Conservation (phyloP, 805 yeast genomes). For the Maudiozyma barnettii region DNA sequence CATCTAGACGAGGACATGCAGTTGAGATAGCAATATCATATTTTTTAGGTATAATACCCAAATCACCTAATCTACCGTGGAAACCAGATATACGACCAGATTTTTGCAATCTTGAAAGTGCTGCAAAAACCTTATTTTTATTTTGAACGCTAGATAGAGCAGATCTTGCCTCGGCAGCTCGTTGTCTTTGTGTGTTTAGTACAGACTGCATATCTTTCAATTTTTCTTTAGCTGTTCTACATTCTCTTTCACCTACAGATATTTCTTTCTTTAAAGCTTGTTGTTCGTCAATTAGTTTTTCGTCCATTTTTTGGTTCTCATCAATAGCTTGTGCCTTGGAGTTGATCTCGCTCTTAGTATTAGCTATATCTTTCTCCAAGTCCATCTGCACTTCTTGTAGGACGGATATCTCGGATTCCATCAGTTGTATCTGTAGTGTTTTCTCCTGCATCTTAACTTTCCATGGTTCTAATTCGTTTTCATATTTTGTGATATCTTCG, state of each 20-base stretch:
- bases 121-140: conserved; percentile 62
- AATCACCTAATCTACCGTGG: conserved; percentile 82
- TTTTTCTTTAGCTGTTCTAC: conserved; percentile 38
- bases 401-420: conserved; percentile 55
- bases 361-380: conserved; percentile 36
- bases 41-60: conserved; percentile 81
- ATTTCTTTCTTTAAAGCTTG: conserved; percentile 46
- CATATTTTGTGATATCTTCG: conserved; percentile 51
- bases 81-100: conserved; percentile 82
- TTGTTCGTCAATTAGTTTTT: conserved; percentile 40
- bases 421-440: conserved; percentile 55
- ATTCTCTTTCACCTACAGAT: conserved; percentile 47
- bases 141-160: conserved; percentile 51
- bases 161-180: conserved; percentile 55
- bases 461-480: conserved; percentile 75
- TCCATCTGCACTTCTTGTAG: conserved; percentile 38
- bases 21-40: conserved; percentile 93
- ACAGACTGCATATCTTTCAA: conserved; percentile 47
- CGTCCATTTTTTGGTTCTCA: conserved; percentile 38
- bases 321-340: conserved; percentile 40
- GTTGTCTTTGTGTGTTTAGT: conserved; percentile 47
- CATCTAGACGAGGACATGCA: conserved; percentile 84
- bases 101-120: conserved; percentile 57
- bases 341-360: conserved; percentile 36
- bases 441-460: conserved; percentile 53